Evolutionary conservation across 2,329 filamentous ascomycete species (phyloP).

Genomic region (Pseudocercospora eumusae): DNA sequence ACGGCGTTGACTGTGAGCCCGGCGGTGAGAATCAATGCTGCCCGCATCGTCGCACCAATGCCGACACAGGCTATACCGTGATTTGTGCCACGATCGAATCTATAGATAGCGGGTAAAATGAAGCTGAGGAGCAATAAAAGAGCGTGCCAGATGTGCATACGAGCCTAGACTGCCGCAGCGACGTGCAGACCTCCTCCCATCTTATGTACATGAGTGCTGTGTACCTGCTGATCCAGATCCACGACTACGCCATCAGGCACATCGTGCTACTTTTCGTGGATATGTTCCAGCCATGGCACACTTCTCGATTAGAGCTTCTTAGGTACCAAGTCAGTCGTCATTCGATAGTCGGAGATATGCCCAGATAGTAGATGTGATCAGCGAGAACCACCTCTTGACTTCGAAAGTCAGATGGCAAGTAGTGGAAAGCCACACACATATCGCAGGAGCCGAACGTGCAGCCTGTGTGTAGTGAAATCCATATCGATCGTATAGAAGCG

Average conservation of each 20-base stretch:
- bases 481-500: neutral
- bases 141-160: neutral
- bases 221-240: neutral
- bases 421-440: neutral
- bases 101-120: neutral
- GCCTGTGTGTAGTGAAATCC: neutral
- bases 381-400: neutral
- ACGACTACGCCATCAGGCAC: neutral
- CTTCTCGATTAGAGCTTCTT: neutral
- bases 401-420: neutral
- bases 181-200: neutral
- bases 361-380: neutral
- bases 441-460: constrained; percentile 2
- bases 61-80: neutral
- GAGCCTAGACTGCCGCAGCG: neutral
- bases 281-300: neutral
- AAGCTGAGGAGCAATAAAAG: neutral
- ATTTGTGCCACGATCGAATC: neutral
- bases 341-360: neutral
- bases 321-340: neutral
- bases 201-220: neutral
- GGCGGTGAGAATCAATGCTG: constrained; percentile 2
- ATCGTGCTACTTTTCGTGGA: neutral
- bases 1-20: constrained; percentile 8
- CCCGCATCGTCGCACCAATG: neutral